Evolutionary conservation across 306 rosid genomes (phyloP).

Genomic region (Cucumis hystrix): DNA sequence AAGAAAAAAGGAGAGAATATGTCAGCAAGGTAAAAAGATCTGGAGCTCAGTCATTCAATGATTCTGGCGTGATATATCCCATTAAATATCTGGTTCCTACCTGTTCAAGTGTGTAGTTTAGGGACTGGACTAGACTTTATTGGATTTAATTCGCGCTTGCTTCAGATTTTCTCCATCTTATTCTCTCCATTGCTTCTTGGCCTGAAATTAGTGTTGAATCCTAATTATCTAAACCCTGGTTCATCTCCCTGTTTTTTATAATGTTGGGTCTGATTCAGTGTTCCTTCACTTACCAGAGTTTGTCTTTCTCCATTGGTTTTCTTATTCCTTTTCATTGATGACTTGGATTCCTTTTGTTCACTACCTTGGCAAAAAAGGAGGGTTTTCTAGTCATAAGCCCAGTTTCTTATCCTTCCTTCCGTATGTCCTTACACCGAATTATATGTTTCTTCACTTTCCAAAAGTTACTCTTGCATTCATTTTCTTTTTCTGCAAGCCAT

Average conservation of each 20-base stretch:
- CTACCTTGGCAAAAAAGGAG: not conserved
- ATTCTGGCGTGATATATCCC: constrained; percentile 27
- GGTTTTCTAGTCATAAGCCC: not conserved
- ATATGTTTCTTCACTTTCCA: not conserved
- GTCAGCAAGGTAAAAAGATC: constrained; percentile 93
- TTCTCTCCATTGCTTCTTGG: constrained; percentile 9
- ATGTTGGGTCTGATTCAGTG: constrained; percentile 13
- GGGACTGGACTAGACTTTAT: constrained; percentile 11
- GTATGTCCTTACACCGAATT: constrained; percentile 2
- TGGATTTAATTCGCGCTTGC: constrained; percentile 2
- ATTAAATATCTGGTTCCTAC: constrained; percentile 30
- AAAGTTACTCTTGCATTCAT: not conserved
- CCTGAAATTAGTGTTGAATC: not conserved
- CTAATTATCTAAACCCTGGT: constrained; percentile 11
- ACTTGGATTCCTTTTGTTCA: not conserved
- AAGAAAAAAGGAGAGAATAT: constrained; percentile 98
- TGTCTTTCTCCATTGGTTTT: not conserved
- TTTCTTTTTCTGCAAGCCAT: not conserved
- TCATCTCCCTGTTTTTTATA: constrained; percentile 1
- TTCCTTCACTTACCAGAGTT: not conserved
- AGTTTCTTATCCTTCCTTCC: not conserved
- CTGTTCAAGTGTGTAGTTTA: constrained; percentile 27
- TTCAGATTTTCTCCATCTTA: not conserved
- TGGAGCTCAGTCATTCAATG: constrained; percentile 41
- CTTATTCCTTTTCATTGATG: not conserved